phyloP scores from a whole-genome alignment of 2,329 filamentous ascomycete species.

The Pseudodiploospora longispora region DNA sequence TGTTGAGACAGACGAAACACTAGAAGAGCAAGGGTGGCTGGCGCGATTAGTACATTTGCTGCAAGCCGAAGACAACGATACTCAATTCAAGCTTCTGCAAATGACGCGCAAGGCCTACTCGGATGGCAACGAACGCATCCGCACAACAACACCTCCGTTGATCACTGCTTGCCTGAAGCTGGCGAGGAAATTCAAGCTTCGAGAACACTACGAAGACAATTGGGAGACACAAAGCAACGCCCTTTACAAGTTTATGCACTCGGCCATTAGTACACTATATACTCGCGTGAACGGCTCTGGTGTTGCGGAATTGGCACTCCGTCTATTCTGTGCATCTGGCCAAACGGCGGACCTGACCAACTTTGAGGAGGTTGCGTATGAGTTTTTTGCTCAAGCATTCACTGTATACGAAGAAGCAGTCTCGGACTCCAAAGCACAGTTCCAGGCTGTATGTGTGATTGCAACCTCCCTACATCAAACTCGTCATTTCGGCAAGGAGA shows the following conservation, averaged over 20 bases:
- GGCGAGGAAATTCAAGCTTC: conserved; percentile 77
- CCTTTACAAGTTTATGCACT: conserved; percentile 93
- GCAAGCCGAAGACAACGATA: conserved; percentile 77
- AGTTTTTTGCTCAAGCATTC: conserved; percentile 97
- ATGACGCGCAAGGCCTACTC: conserved; percentile 77
- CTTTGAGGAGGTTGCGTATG: conserved; percentile 93
- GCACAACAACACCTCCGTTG: conserved; percentile 88
- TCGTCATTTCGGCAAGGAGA: conserved; percentile 87
- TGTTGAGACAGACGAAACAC: conserved; percentile 87
- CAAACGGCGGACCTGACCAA: conserved; percentile 86
- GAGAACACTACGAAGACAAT: conserved; percentile 71
- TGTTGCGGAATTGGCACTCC: conserved; percentile 78
- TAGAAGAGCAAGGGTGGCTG: conserved; percentile 97
- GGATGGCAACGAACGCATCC: conserved; percentile 90
- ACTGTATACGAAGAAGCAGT: conserved; percentile 96
- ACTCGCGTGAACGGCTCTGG: conserved; percentile 69
- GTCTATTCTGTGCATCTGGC: conserved; percentile 84
- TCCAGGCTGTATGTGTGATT: conserved; percentile 94
- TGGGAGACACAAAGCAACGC: conserved; percentile 61
- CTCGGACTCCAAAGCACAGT: conserved; percentile 91
- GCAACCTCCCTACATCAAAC: conserved; percentile 83
- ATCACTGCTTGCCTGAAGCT: conserved; percentile 87
- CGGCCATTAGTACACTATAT: conserved; percentile 77
- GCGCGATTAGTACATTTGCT: conserved; percentile 87
- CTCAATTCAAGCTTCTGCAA: conserved; percentile 89